Conservation (phyloP, 495 filamentous ascomycete genomes). For the Xylaria curta region DNA sequence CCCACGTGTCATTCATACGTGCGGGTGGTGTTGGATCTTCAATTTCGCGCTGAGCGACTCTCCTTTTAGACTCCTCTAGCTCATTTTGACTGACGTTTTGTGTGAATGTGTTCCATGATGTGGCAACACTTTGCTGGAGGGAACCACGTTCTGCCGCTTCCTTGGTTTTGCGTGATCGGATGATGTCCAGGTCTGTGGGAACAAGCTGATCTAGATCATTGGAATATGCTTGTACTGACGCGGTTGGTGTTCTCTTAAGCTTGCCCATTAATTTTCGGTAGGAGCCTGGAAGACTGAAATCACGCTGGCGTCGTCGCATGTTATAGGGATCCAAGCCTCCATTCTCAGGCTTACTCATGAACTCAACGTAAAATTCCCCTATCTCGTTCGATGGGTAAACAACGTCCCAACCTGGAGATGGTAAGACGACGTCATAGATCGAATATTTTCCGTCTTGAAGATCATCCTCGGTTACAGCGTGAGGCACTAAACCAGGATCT, state of each 20-base stretch:
- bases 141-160: slow-evolving; percentile 29
- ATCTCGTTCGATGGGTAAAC: slow-evolving; percentile 85
- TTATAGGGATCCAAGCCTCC: slow-evolving; percentile 80
- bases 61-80: slow-evolving; percentile 28
- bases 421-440: slow-evolving; percentile 92
- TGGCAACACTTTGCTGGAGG: slow-evolving; percentile 17
- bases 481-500: slow-evolving; percentile 70
- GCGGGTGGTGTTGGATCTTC: slow-evolving; percentile 33
- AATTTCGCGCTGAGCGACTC: slow-evolving; percentile 35
- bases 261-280: slow-evolving; percentile 86
- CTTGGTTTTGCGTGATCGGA: slow-evolving; percentile 38
- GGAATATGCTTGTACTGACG: slow-evolving; percentile 70
- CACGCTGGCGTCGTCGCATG: slow-evolving; percentile 85
- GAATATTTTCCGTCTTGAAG: slow-evolving; percentile 77
- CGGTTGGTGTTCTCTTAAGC: slow-evolving; percentile 60
- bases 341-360: slow-evolving; percentile 81
- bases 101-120: slow-evolving; percentile 33
- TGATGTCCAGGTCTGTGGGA: slow-evolving; percentile 75
- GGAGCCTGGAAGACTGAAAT: slow-evolving; percentile 84
- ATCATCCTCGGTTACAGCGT: slow-evolving; percentile 76
- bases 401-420: slow-evolving; percentile 90
- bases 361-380: slow-evolving; percentile 75
- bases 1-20: slow-evolving; percentile 38
- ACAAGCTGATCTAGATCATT: slow-evolving; percentile 83
- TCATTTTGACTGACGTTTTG: slow-evolving; percentile 33